Evolutionary conservation across 805 yeast species (phyloP), one percentile per base, ranked within the genome.

Genomic region (Candida koratica): DNA sequence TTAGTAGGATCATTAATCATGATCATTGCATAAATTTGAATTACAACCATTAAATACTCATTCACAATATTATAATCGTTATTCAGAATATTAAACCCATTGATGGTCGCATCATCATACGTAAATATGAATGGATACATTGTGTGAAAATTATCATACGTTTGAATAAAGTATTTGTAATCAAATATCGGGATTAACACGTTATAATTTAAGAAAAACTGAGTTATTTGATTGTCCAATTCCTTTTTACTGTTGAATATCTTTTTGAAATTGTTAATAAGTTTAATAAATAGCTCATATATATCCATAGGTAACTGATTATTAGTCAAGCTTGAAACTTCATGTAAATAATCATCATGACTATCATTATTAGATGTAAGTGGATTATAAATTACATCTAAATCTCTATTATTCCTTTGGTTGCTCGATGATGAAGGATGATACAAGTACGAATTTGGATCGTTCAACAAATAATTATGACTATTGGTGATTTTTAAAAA

Each of bases 131-230:
- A 67, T 6, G 73, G 73, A 37, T 66, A 67, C 71, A 66, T 64
- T 6, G 71, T 66, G 41, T 67, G 73, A 41, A 67, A 64, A 6
- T 64, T 69, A 29, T 66, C 69, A 31, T 75, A 75, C 34, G 69
- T 67, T 45, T 67, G 69, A 68, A 74, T 75, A 43, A 75, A 75
- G 24, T 63, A 55, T 31, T 68, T 71, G 44, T 71, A 74, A 45
- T 75, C 80, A 42, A 75, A 65, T 6, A 75, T 69, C 4, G 81
- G 81, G 17, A 75, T 64, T 40, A 75, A 64, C 15, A 69, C 66
- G 54, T 75, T 75, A 50, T 71, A 71, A 49, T 73, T 69, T 41
- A 73, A 58, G 47, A 75, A 75, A 49, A 62, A 75, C 26, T 72
- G 64, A 47, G 61, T 57, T 15, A 75, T 63, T 36, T 72, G 66